phyloP scores from a whole-genome alignment of 2,329 filamentous ascomycete species.

The Diaporthe sp. region DNA sequence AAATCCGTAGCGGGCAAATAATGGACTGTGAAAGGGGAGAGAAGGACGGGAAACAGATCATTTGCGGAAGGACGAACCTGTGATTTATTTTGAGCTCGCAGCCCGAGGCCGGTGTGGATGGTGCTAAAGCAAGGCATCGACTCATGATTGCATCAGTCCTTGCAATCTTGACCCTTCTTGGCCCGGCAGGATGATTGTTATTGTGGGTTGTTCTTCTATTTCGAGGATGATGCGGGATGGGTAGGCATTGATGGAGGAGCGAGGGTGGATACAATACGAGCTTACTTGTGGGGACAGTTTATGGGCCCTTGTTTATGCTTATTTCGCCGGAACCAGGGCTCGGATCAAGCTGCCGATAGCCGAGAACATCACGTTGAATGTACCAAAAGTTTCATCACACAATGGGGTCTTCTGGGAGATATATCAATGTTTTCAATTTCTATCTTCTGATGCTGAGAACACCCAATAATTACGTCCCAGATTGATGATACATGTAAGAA shows the following conservation, averaged over 20 bases:
- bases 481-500: too few species aligned
- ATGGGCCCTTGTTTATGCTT: constrained; percentile 15
- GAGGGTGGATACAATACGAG: constrained; percentile 14
- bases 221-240: not conserved
- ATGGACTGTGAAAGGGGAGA: not conserved
- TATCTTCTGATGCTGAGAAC: too few species aligned
- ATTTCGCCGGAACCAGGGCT: constrained; percentile 2
- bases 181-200: constrained; percentile 15
- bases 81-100: not conserved
- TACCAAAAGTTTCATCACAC: too few species aligned
- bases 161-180: not conserved
- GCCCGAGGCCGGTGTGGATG: not conserved
- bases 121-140: constrained; percentile 2
- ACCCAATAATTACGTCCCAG: too few species aligned
- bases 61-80: not conserved
- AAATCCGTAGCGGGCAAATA: not conserved
- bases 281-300: constrained; percentile 14
- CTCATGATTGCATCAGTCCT: constrained; percentile 14
- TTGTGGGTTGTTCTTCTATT: constrained; percentile 16
- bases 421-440: too few species aligned
- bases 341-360: not conserved
- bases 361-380: not conserved
- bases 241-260: not conserved
- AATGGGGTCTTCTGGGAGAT: too few species aligned
- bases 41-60: not conserved